phyloP scores from a whole-genome alignment of 192 early-diverging fungal genomes.

The Diversispora eburnea region DNA sequence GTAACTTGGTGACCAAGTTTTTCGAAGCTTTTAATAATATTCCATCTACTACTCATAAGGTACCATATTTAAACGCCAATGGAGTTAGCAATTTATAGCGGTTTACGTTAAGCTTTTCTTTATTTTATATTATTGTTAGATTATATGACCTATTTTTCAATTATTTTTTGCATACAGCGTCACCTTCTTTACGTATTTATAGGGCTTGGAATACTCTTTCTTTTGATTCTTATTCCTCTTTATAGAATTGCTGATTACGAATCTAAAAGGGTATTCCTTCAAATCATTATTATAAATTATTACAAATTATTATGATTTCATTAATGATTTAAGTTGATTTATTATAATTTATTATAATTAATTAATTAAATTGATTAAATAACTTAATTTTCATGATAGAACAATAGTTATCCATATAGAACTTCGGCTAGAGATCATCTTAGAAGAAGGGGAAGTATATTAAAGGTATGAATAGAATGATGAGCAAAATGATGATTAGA shows the following conservation, averaged over 20 bases:
- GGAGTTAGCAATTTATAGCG: background rate
- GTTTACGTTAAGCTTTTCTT: background rate
- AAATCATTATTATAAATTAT: background rate
- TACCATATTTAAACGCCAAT: background rate
- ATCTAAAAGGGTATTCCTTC: conserved; percentile 36
- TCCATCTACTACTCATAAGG: conserved; percentile 32
- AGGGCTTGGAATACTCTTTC: conserved; percentile 37
- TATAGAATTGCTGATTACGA: conserved; percentile 48
- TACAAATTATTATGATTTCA: no score
- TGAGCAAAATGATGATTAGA: no score
- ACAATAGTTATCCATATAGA: conserved; percentile 43
- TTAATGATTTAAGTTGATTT: no score
- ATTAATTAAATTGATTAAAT: no score
- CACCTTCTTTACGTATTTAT: conserved; percentile 43
- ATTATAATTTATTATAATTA: background rate
- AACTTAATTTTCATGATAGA: conserved; percentile 28
- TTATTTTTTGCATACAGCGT: conserved; percentile 24
- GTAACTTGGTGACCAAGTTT: conserved; percentile 24
- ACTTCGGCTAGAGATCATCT: conserved; percentile 49
- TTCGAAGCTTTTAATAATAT: conserved; percentile 31
- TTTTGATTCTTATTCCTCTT: conserved; percentile 43
- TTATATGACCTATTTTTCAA: background rate
- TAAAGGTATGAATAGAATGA: background rate
- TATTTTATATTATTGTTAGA: background rate
- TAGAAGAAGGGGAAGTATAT: conserved; percentile 44